Evolutionary conservation across 2,329 filamentous ascomycete species (phyloP), one percentile per base, ranked within the genome.

Genomic region (Cercospora nicotianae): DNA sequence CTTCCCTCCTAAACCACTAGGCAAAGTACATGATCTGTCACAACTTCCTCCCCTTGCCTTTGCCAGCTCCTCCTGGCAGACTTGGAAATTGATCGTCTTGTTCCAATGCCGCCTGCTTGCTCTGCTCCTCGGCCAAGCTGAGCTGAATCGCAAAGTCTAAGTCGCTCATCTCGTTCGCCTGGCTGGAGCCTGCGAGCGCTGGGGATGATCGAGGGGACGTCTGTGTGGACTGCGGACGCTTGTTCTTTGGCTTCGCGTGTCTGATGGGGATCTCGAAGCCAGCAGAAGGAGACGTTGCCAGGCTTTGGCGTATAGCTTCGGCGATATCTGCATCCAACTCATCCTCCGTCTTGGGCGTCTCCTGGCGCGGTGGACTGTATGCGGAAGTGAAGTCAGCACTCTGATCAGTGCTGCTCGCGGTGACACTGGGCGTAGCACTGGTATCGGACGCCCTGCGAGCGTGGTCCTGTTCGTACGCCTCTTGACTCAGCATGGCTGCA

Each of bases 91-190:
- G 72, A 3, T 75, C 72, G 9, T 39, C 63, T n/a, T 30, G 53
- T 12, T 61, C 67, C 5, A 30, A 64, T 5, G 53, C 69, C 57
- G 61, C 68, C 42, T 67, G 57, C 66, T 71, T 72, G 74, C 84
- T 86, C 74, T 85, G 80, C 72, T 87, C 84, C 73, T 89, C 87
- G 0, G 83, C 87, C 60, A 89, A 79, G 75, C 88, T 90, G 28
- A 90, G 75, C 75, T 87, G 87, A 69, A 89, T 78, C 0, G 87
- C 87, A 75, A 87, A 87, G 68, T 89, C 86, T 33, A 90, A 74
- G 76, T 90, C 87, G 55, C 83, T 82, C 69, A 86, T 78, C 73
- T 87, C 85, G 45, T 73, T 73, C 5, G 75, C 77, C 72, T 75
- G 82, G 73, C 74, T 78, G 23, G 72, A 70, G 28, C 77, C 79